Base-by-base conservation (phyloP, 805 yeast genomes). In the Hanseniaspora vineae region DNA sequence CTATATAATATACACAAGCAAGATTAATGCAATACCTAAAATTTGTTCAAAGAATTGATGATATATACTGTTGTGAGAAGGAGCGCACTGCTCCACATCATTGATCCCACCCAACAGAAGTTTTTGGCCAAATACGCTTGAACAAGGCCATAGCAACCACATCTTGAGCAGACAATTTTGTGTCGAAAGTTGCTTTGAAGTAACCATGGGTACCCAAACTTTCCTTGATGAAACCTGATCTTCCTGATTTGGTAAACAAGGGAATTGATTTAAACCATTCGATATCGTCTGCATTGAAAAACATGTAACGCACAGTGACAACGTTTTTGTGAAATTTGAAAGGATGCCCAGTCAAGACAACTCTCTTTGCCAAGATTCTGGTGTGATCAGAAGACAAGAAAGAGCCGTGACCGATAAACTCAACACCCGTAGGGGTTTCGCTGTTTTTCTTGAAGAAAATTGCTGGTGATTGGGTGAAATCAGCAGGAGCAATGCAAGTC, bases 181-280 rank as follows among this genome's bases (percentile, higher is more conserved):
- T 90, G 61, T 92, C 97, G 58, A 92, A 92, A 9, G 84, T 83
- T 20, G 97, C 96, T 69, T 92, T 92, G 77, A 83, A 89, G 70
- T 90, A 87, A 53, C 99, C 99, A 63, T 92, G 98, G 1, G 98
- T 92, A 68, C 99, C 99, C 70, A 92, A 73, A 61, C 89, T 78
- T 64, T 90, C 97, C 66, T 86, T 90, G 62, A 94, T 90, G 65
- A 84, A 84, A 48, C 99, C 99, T 18, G 88, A 74, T 65, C 97
- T 80, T 45, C 98, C 99, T 57, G 81, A 75, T 64, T 85, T 87
- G 40, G 97, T 89, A 66, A 87, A 92, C 51, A 92, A 69, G 42
- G 97, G 97, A 55, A 92, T 83, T 4, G 89, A 81, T 67, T 84
- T 85, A 75, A 82, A 92, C 78, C 84, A 84, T 54, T 76, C 77